phyloP scores from a whole-genome alignment of 306 rosid species.

The Calophaca sinica region DNA sequence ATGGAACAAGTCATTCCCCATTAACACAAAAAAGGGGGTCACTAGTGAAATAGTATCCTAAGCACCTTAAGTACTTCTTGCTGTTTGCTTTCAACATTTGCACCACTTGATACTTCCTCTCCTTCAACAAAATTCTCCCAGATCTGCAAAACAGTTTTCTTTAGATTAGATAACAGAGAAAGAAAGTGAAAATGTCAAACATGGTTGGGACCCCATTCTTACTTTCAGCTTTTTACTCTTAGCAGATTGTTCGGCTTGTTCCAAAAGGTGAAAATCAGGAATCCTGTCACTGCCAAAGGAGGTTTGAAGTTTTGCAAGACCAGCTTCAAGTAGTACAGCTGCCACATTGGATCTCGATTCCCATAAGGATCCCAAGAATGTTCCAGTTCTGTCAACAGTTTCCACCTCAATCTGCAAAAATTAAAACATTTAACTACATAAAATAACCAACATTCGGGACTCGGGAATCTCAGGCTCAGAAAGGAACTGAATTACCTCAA shows the following conservation, averaged over 20 bases:
- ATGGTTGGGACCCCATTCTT: slow-evolving; percentile 45
- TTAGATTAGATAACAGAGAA: slow-evolving; percentile 48
- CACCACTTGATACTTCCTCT: slow-evolving; percentile 81
- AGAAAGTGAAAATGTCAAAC: slow-evolving; percentile 4
- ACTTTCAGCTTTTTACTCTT: slow-evolving; percentile 84
- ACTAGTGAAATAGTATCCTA: slow-evolving; percentile 37
- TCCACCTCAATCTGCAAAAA: slow-evolving; percentile 85
- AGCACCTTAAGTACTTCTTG: slow-evolving; percentile 95
- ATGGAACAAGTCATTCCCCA: slow-evolving; percentile 42
- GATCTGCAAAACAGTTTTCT: slow-evolving; percentile 63
- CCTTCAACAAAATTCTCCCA: slow-evolving; percentile 99
- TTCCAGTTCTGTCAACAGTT: slow-evolving; percentile 94
- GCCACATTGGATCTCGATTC: slow-evolving; percentile 83
- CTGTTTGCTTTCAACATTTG: slow-evolving; percentile 76
- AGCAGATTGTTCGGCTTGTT: slow-evolving; percentile 90
- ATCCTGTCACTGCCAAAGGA: slow-evolving; percentile 92
- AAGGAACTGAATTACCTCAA: slow-evolving; percentile 68
- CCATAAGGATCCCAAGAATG: slow-evolving; percentile 97
- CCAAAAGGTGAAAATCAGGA: slow-evolving; percentile 83
- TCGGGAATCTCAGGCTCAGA: slow-evolving; percentile 24
- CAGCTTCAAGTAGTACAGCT: slow-evolving; percentile 83
- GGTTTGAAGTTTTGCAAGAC: slow-evolving; percentile 85
- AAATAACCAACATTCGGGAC: slow-evolving; percentile 35
- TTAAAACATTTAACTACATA: slow-evolving; percentile 21
- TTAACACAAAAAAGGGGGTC: slow-evolving; percentile 22